Base-by-base conservation (phyloP, 805 yeast genomes). In the Wickerhamomyces alni region DNA sequence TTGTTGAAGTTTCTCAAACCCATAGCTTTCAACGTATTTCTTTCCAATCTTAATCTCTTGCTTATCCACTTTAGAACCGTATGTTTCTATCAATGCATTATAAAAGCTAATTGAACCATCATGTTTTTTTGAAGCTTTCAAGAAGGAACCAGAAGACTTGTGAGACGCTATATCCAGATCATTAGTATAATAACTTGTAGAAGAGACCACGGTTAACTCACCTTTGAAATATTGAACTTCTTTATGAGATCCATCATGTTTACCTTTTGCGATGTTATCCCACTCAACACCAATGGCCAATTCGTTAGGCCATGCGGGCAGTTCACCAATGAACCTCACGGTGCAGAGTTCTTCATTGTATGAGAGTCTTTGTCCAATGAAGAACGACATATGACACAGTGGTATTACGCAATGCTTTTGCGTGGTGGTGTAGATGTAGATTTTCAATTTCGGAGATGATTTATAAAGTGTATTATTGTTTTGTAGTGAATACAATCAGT, bases 251-350 rank as follows among this genome's bases (percentile, higher is more conserved):
- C 98, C 98, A 45, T 73, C 63, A 55, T 88, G 77, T 50, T 80
- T 86, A 2, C 97, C 97, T 27, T 87, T 65, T 0, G 43, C 40
- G 0, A 70, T 60, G 33, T 77, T 66, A 55, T 89, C 97, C 96
- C 96, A 89, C 57, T 89, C 96, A 4, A 89, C 69, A 1, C 97
- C 97, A 12, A 75, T 58, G 0, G 91, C 87, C 1, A 47, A 30
- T 0, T 58, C 63, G 9, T 57, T 54, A 0, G 74, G 71, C 96
- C 96, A 87, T 11, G 63, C 66, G 0, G 80, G 77, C 0, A 87
- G 59, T 3, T 37, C 33, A 0, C 96, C 96, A 2, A 71, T 52
- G 50, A 55, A 88, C 37, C 70, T 62, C 3, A 88, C 69, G 0
- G 95, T 84, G 31, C 87, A 83, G 2, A 73, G 45, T 6, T 75